phyloP scores from a whole-genome alignment of 2,329 filamentous ascomycete genomes.

The Rhytidhysteron rufulum region DNA sequence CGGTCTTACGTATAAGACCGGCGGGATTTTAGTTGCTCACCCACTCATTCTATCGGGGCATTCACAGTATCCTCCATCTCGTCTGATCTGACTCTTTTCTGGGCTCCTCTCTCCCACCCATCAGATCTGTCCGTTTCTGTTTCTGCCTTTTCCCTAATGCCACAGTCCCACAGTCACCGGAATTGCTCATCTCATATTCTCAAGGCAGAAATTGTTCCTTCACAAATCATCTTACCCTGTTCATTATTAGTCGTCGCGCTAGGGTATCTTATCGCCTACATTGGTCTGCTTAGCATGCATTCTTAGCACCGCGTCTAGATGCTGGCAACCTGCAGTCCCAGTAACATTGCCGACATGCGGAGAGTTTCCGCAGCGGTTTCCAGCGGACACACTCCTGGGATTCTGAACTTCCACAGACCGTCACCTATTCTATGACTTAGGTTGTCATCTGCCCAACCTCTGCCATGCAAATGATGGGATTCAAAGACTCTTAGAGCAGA shows the following conservation, averaged over 20 bases:
- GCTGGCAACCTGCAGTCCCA: slow-evolving; percentile 10
- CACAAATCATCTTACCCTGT: slow-evolving; percentile 12
- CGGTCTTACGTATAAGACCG: slow-evolving; percentile 33
- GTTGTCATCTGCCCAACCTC: no score
- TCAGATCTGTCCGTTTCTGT: slow-evolving; percentile 3
- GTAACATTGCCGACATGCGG: slow-evolving; percentile 9
- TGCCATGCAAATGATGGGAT: no score
- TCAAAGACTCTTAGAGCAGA: neutral
- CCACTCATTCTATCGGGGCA: neutral
- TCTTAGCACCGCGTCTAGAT: slow-evolving; percentile 9
- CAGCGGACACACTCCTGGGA: slow-evolving; percentile 8
- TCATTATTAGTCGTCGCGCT: slow-evolving; percentile 8
- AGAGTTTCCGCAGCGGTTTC: slow-evolving; percentile 11
- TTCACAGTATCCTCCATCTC: slow-evolving; percentile 9
- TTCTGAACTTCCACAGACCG: neutral
- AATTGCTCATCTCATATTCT: slow-evolving; percentile 12
- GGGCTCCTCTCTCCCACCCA: neutral
- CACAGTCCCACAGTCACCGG: slow-evolving; percentile 29
- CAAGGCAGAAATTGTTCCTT: slow-evolving; percentile 26
- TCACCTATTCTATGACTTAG: neutral
- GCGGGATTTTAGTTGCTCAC: neutral
- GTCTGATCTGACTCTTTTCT: slow-evolving; percentile 20
- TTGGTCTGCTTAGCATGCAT: slow-evolving; percentile 13
- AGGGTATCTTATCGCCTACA: slow-evolving; percentile 1
- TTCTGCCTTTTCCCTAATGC: slow-evolving; percentile 8